Evolutionary conservation across 2,329 filamentous ascomycete species (phyloP), one percentile per base, ranked within the genome.

Genomic region (Macrophomina phaseolina): DNA sequence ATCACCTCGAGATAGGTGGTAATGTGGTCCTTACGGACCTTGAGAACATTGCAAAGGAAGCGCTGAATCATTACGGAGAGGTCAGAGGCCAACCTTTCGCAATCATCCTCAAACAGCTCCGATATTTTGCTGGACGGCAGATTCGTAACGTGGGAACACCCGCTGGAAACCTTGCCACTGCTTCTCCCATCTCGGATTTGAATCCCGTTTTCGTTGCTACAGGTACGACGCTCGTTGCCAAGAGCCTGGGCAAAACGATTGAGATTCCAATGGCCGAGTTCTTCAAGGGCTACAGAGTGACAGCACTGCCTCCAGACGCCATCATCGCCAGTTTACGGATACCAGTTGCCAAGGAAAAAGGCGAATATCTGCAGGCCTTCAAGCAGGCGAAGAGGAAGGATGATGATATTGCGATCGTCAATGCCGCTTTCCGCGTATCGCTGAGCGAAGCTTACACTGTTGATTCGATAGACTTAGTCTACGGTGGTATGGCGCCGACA

Each of bases 341-440:
- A 52, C 95, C 95, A 0, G 81, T 91, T 2, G 90, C 91, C 0
- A 84, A 84, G 2, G 85, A 89, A 64, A 91, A 90, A 73, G 90
- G 91, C 3, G 95, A 98, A 76, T 93, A 90, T 75, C 90, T 97
- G 76, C 87, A 91, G 51, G 90, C 94, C 0, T 98, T 97, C 80
- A 99, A 99, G 80, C 94, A 98, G 77, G 89, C 95, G 0, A 99
- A 99, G 83, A 84, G 95, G 71, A 98, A 98, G 76, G 95, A 99
- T 73, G 95, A 99, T 73, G 95, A 99, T 75, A 98, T 99, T 75
- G 95, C 95, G 2, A 98, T 99, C 72, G 95, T 98, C 30, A 98
- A 96, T 58, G 89, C 91, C 34, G 93, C 94, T 1, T 79, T 98
- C 67, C 87, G 92, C 42, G 84, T 98, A 5, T 87, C 86, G 5